Percentiles rank a stretch among this genome's conserved stretches.
Conservation (phyloP, 495 filamentous ascomycete genomes). For the Penicillium roqueforti region DNA sequence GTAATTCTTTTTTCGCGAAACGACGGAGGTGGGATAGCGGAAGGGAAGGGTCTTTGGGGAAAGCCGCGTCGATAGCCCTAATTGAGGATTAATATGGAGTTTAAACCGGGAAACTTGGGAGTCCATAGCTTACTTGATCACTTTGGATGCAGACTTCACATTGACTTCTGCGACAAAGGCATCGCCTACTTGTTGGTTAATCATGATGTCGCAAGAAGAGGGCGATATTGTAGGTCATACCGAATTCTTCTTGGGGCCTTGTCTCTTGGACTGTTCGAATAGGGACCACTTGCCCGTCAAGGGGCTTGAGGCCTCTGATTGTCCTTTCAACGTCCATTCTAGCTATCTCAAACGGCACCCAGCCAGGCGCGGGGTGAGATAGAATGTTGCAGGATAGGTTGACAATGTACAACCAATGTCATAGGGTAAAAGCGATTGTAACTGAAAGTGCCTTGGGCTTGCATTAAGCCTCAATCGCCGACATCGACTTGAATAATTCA, state of each 20-base stretch:
- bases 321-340: conserved; percentile 27
- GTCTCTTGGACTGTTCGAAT: conserved; percentile 42
- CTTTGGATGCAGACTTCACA: conserved; percentile 41
- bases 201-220: neutral
- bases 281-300: conserved; percentile 32
- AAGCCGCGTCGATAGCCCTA: conserved; percentile 41
- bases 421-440: neutral
- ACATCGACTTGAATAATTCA: neutral
- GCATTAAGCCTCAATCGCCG: too few species aligned
- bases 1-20: conserved; percentile 65
- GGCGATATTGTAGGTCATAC: conserved; percentile 18
- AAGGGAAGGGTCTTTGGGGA: conserved; percentile 54
- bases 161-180: conserved; percentile 45
- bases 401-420: neutral
- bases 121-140: conserved; percentile 40
- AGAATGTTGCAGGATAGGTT: neutral
- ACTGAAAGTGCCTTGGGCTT: neutral
- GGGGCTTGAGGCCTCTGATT: conserved; percentile 25
- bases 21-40: conserved; percentile 76
- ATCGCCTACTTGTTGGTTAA: conserved; percentile 27
- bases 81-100: neutral
- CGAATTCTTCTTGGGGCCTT: conserved; percentile 36
- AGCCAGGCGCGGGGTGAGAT: neutral
- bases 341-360: neutral
- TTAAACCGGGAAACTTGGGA: too few species aligned